Evolutionary conservation across 352 stramenopile genomes (phyloP).

Genomic region (Halophytophthora polymorphica): DNA sequence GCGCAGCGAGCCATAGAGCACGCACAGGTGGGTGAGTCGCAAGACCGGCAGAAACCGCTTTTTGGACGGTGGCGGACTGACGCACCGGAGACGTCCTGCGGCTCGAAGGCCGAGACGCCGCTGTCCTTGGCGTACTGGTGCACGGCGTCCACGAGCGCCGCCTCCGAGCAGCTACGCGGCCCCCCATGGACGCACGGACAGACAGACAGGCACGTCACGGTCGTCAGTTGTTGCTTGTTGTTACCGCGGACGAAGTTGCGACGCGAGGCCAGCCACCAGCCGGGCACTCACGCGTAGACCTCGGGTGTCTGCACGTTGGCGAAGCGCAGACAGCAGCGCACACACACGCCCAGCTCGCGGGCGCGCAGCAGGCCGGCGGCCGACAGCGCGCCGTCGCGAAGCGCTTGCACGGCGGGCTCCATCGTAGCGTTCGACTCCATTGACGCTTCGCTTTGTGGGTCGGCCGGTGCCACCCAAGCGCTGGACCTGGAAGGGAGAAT

Average conservation of each 20-base stretch:
- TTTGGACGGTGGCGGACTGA: background rate
- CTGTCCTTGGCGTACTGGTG: conserved; percentile 19
- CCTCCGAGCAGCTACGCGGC: conserved; percentile 24
- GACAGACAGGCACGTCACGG: conserved; percentile 1
- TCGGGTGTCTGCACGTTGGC: conserved; percentile 34
- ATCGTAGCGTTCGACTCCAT: conserved; percentile 6
- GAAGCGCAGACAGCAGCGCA: conserved; percentile 72
- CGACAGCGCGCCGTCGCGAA: conserved; percentile 28
- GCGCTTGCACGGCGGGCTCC: conserved; percentile 19
- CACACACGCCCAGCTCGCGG: conserved; percentile 37
- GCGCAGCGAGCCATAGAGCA: conserved; percentile 1
- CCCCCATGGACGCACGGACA: background rate
- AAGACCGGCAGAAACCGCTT: background rate
- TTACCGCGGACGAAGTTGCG: too few relatives aligned
- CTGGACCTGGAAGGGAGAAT: too few relatives aligned
- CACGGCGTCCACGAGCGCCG: conserved; percentile 25
- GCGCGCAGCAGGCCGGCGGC: conserved; percentile 18
- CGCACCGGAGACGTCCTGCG: conserved; percentile 19
- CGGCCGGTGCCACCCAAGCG: too few relatives aligned
- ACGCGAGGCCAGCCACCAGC: background rate
- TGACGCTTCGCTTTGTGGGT: too few relatives aligned
- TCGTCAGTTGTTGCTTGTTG: too few relatives aligned
- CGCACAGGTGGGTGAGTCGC: background rate
- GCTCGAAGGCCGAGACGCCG: conserved; percentile 12
- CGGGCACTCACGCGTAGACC: conserved; percentile 51